Percentiles rank a stretch among this genome's conserved stretches.
These are phyloP conservation scores for Picea mariana DNA, from an alignment of 83 land plant genomes.

Conservation along the genomic window DNA sequence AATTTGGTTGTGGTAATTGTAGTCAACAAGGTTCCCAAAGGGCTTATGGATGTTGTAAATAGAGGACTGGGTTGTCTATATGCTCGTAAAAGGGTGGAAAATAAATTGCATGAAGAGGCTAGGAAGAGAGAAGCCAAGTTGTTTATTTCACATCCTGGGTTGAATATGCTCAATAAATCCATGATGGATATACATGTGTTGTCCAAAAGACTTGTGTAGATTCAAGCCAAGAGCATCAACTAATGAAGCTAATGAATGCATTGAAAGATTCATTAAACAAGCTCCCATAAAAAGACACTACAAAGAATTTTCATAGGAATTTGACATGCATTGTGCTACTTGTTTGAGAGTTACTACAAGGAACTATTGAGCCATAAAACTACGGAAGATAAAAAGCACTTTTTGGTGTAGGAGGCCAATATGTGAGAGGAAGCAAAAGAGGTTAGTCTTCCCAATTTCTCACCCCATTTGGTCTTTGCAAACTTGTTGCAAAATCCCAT, in stretches of 20 bases:
- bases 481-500: too few species aligned
- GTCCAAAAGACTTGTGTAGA: slow-evolving; percentile 31
- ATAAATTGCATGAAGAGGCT: slow-evolving; percentile 42
- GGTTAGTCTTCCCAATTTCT: too few species aligned
- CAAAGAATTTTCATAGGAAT: slow-evolving; percentile 17
- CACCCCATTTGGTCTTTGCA: too few species aligned
- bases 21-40: slow-evolving; percentile 47
- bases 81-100: slow-evolving; percentile 47
- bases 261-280: slow-evolving; percentile 23
- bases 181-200: slow-evolving; percentile 50
- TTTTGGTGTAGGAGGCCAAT: too few species aligned
- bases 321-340: slow-evolving; percentile 24
- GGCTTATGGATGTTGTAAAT: slow-evolving; percentile 54
- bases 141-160: slow-evolving; percentile 35
- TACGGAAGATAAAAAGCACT: too few species aligned
- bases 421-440: too few species aligned
- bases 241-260: slow-evolving; percentile 20
- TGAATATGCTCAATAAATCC: slow-evolving; percentile 33
- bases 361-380: too few species aligned
- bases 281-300: slow-evolving; percentile 32
- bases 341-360: slow-evolving; percentile 23
- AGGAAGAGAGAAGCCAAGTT: slow-evolving; percentile 32
- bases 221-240: slow-evolving; percentile 15
- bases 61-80: slow-evolving; percentile 67
- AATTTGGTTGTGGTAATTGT: slow-evolving; percentile 54